Conservation (phyloP, 108 stramenopile species). For the Nitzschia sp. region DNA sequence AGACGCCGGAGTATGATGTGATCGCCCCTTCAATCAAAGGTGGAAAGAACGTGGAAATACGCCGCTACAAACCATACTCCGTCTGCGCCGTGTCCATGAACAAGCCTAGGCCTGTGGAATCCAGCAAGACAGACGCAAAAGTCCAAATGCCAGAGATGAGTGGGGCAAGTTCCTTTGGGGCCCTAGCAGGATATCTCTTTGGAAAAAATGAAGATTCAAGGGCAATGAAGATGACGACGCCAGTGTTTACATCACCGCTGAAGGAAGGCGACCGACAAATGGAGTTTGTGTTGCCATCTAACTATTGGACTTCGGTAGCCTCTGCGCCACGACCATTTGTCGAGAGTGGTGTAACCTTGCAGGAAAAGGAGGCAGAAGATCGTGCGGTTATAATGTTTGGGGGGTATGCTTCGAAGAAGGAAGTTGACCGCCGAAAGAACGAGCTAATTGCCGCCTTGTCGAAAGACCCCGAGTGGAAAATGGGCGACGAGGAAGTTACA, state of each 20-base stretch:
- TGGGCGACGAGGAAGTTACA: conserved; percentile 23
- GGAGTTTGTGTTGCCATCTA: conserved; percentile 89
- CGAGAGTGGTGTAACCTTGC: conserved; percentile 70
- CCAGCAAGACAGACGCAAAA: conserved; percentile 59
- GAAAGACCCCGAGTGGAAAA: conserved; percentile 23
- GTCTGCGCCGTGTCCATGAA: conserved; percentile 74
- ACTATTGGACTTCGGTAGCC: conserved; percentile 66
- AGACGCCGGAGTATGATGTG: conserved; percentile 80
- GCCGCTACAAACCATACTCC: conserved; percentile 76
- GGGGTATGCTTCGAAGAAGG: conserved; percentile 83
- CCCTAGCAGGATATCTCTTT: conserved; percentile 93
- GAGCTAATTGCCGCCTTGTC: conserved; percentile 55
- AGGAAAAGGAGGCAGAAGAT: conserved; percentile 37
- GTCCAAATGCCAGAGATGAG: conserved; percentile 60
- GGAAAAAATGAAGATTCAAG: conserved; percentile 84
- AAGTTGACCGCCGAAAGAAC: conserved; percentile 52
- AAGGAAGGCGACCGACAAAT: conserved; percentile 49
- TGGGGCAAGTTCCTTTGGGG: conserved; percentile 82
- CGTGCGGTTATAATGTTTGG: conserved; percentile 88
- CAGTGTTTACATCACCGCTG: conserved; percentile 64
- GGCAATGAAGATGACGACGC: conserved; percentile 95
- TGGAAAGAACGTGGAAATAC: conserved; percentile 62
- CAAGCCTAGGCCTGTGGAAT: conserved; percentile 44
- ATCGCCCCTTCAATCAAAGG: conserved; percentile 20
- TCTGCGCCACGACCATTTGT: conserved; percentile 75